Conservation (phyloP, 495 filamentous ascomycete genomes). For the Recurvomyces mirabilis region DNA sequence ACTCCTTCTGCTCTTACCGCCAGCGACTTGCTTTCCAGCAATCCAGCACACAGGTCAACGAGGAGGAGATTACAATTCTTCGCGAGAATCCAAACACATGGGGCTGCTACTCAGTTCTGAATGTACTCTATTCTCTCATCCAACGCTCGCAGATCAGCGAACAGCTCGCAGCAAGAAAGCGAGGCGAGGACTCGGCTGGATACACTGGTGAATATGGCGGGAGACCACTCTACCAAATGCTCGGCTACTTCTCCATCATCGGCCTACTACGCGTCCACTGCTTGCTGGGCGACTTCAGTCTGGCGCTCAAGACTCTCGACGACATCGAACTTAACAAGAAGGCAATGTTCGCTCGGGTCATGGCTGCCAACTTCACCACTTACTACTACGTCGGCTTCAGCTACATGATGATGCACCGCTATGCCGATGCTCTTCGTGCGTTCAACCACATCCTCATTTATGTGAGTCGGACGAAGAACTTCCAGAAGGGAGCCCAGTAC, state of each 20-base stretch:
- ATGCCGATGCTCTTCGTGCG: conserved; percentile 97
- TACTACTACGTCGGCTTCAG: conserved; percentile 99
- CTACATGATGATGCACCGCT: conserved; percentile 99
- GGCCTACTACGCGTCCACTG: conserved; percentile 92
- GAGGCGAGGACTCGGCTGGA: conserved; percentile 69
- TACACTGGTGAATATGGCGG: conserved; percentile 91
- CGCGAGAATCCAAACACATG: conserved; percentile 96
- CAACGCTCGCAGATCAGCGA: conserved; percentile 96
- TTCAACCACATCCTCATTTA: conserved; percentile 99
- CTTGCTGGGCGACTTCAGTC: conserved; percentile 92
- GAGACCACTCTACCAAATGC: conserved; percentile 89
- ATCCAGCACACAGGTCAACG: conserved; percentile 32
- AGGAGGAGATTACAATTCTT: conserved; percentile 80
- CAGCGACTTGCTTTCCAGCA: conserved; percentile 72
- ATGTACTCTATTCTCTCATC: conserved; percentile 97
- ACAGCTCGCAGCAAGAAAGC: conserved; percentile 88
- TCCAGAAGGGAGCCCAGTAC: conserved; percentile 96
- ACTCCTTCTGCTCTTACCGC: conserved; percentile 94
- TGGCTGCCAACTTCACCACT: conserved; percentile 98
- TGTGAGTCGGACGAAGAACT: conserved; percentile 97
- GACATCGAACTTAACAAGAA: conserved; percentile 99
- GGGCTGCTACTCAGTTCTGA: conserved; percentile 99
- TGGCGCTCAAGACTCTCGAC: conserved; percentile 95
- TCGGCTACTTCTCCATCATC: conserved; percentile 98
- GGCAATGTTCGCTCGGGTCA: conserved; percentile 98